Evolutionary conservation across 352 stramenopile genomes (phyloP).

Genomic region (Globisporangium paddicum): DNA sequence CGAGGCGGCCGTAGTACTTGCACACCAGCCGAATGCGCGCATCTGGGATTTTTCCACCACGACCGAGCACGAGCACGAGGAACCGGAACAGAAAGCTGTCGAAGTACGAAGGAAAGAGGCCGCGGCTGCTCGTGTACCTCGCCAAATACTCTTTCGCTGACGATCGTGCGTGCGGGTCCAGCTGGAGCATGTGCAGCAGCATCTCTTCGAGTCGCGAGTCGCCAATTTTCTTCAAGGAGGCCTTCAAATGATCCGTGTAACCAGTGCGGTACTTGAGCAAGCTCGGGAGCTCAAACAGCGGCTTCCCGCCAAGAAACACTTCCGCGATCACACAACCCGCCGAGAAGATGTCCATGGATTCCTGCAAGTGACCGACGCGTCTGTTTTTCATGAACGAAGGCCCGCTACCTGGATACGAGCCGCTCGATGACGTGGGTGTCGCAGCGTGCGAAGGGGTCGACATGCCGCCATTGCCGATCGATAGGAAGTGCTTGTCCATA

Average conservation of each 20-base stretch:
- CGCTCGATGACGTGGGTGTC: constrained; percentile 20
- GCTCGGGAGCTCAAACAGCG: constrained; percentile 92
- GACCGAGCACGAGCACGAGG: constrained; percentile 76
- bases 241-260: constrained; percentile 59
- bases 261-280: constrained; percentile 86
- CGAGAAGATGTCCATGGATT: constrained; percentile 98
- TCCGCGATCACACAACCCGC: constrained; percentile 97
- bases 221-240: constrained; percentile 92
- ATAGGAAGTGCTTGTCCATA: constrained; percentile 67
- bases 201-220: constrained; percentile 86
- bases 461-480: constrained; percentile 26
- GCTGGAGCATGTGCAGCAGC: constrained; percentile 92
- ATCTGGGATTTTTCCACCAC: constrained; percentile 86
- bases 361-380: constrained; percentile 57
- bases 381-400: constrained; percentile 26
- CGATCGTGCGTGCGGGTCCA: constrained; percentile 85
- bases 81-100: constrained; percentile 89
- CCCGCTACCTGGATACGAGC: constrained; percentile 6
- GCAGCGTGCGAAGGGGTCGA: constrained; percentile 18
- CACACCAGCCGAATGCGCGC: constrained; percentile 90
- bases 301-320: constrained; percentile 94
- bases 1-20: constrained; percentile 90
- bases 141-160: constrained; percentile 88
- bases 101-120: constrained; percentile 84
- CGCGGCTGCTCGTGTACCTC: constrained; percentile 63